These are phyloP conservation scores for Penicillium sp. DNA, from an alignment of 2,329 filamentous ascomycete species.

Conservation along the genomic window DNA sequence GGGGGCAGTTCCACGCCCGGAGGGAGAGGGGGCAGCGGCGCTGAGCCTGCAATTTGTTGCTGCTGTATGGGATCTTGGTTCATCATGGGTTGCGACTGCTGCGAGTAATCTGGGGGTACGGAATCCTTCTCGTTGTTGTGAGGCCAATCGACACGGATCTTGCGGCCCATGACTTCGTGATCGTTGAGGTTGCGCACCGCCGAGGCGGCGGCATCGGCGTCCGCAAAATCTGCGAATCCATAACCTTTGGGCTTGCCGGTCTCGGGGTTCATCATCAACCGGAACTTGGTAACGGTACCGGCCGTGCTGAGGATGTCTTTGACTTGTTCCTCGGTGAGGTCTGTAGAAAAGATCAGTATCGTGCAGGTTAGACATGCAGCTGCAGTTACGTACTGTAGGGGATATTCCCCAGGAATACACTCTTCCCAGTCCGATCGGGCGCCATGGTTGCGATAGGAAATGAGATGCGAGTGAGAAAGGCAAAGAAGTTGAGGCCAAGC, in stretches of 20 bases:
- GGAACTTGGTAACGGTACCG: constrained; percentile 83
- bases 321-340: constrained; percentile 91
- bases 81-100: constrained; percentile 28
- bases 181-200: constrained; percentile 94
- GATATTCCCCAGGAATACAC: constrained; percentile 48
- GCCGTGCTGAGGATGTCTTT: constrained; percentile 84
- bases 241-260: constrained; percentile 92
- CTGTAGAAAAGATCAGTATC: constrained; percentile 42
- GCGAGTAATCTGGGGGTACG: constrained; percentile 44
- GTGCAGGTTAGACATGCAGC: not conserved
- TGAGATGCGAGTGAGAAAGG: constrained; percentile 1
- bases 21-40: constrained; percentile 66
- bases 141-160: constrained; percentile 88
- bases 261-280: constrained; percentile 89
- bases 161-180: constrained; percentile 87
- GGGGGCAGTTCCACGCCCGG: constrained; percentile 74
- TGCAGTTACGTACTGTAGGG: constrained; percentile 54
- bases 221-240: constrained; percentile 90
- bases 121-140: constrained; percentile 77
- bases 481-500: constrained; percentile 7
- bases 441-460: constrained; percentile 30
- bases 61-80: constrained; percentile 33
- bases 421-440: constrained; percentile 39
- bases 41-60: constrained; percentile 39
- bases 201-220: constrained; percentile 82